Percentiles rank a stretch among this genome's conserved stretches.
Conservation (phyloP, 1,284 basidiomycete genomes). For the Limonomyces culmigenus region DNA sequence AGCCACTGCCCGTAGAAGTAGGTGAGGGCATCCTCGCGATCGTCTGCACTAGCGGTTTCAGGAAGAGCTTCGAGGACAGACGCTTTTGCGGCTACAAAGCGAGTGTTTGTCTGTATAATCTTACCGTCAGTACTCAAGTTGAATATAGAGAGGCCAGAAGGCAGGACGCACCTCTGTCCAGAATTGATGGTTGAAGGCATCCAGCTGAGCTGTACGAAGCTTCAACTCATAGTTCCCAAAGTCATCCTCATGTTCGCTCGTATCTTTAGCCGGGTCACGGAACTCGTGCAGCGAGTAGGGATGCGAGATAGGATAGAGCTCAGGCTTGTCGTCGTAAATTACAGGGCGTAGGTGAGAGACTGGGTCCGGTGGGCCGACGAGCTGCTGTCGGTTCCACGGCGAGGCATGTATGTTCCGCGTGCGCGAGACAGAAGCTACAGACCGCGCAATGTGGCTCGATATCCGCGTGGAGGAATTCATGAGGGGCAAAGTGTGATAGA, state of each 20-base stretch:
- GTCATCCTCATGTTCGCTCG: slow-evolving; percentile 13
- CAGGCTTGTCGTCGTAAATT: slow-evolving; percentile 38
- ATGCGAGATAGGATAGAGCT: slow-evolving; percentile 18
- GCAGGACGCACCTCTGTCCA: slow-evolving; percentile 55
- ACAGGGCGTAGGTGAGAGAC: slow-evolving; percentile 64
- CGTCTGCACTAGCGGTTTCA: slow-evolving; percentile 24
- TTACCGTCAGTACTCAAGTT: not conserved
- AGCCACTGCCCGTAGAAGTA: slow-evolving; percentile 59
- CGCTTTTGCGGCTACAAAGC: slow-evolving; percentile 50
- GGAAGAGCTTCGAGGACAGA: slow-evolving; percentile 41
- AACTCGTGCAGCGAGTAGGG: slow-evolving; percentile 66
- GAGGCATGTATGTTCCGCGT: too few relatives aligned
- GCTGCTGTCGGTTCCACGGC: too few relatives aligned
- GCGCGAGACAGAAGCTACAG: too few relatives aligned
- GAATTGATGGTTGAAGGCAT: slow-evolving; percentile 55
- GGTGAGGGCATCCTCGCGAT: slow-evolving; percentile 47
- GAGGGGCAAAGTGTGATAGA: too few relatives aligned
- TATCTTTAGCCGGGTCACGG: slow-evolving; percentile 13
- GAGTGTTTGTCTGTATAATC: slow-evolving; percentile 41
- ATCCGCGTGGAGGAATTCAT: too few relatives aligned
- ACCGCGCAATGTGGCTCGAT: too few relatives aligned
- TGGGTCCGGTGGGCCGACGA: slow-evolving; percentile 57
- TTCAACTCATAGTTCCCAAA: slow-evolving; percentile 48
- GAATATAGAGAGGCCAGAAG: slow-evolving; percentile 3
- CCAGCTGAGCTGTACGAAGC: slow-evolving; percentile 47